Base-by-base conservation (phyloP, 2,329 filamentous ascomycete genomes). In the Fusarium brachygibbosum region DNA sequence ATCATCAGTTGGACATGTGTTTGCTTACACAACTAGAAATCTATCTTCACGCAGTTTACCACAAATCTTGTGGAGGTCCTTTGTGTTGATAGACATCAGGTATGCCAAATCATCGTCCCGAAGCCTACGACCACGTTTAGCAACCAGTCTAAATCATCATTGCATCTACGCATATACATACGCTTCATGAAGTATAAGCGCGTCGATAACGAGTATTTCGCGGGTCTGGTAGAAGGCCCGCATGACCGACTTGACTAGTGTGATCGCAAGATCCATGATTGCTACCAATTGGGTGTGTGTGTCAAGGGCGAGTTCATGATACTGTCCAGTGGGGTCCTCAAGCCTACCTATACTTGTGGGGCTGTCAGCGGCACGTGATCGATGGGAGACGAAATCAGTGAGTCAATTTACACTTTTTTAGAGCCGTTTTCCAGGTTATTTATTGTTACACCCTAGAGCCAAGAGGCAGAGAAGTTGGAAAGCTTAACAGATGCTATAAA, bases 1-100 rank as follows among this genome's bases (percentile, higher is more conserved):
- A 54, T 32, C 16, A n/a, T 35, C 40, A 29, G 25, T 21, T 37
- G 31, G 16, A 6, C 8, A 35, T 11, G 31, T 42, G 52, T 45
- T 70, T 52, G 81, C 87, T 70, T 90, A 95, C 88, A 95, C 90
- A 72, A 90, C 88, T 62, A 98, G 83, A 75, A 99, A 89, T 55
- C 95, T 91, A 76, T 97, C 93, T 78, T 97, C 94, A 72, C 90
- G 89, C 53, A 99, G 86, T 74, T 90, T 91, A 63, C 91, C 94
- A 78, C 93, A 95, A 31, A 97, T 87, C 79, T 95, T 97, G 77
- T 96, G 93, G 42, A 98, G 86, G 75, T 97, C 93, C 78, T 99
- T 98, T 40, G 90, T 90, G 77, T 97, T 95, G 82, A 97, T 94
- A 66, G 91, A 91, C 81, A 98, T 91, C 25, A 98, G 84, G 74